These are phyloP conservation scores for Podaxis carcinomalis DNA, from an alignment of 768 basidiomycete species.

Conservation along the genomic window DNA sequence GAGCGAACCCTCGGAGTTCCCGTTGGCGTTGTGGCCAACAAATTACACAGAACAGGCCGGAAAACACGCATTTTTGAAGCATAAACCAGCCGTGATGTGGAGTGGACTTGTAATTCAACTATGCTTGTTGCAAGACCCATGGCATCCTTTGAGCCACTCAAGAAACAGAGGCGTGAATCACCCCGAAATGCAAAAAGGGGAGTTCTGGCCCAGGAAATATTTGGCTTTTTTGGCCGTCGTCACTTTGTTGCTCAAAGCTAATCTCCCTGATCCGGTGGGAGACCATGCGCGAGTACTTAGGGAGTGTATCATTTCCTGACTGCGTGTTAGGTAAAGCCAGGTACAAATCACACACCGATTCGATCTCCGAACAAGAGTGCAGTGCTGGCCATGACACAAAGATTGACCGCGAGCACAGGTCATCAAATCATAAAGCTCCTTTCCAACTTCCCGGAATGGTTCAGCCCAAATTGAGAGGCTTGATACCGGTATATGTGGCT, in stretches of 20 bases:
- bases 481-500: too few relatives aligned
- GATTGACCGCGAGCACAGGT: neutral
- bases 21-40: neutral
- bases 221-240: neutral
- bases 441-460: too few relatives aligned
- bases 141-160: conserved; percentile 33
- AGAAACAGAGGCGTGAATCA: neutral
- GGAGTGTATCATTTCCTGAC: too few relatives aligned
- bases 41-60: neutral
- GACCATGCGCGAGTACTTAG: neutral
- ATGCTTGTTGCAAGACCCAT: conserved; percentile 44
- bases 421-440: neutral
- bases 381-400: neutral
- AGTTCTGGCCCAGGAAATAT: neutral
- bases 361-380: neutral
- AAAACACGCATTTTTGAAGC: neutral
- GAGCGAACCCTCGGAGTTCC: neutral
- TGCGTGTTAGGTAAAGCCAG: too few relatives aligned
- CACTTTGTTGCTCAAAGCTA: neutral
- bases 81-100: conserved; percentile 15
- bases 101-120: conserved; percentile 37
- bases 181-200: neutral
- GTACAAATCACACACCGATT: neutral
- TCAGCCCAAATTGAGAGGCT: too few relatives aligned
- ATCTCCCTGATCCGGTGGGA: neutral